Conservation (phyloP, 129 eudicot genomes). For the Oenanthe sinensis region DNA sequence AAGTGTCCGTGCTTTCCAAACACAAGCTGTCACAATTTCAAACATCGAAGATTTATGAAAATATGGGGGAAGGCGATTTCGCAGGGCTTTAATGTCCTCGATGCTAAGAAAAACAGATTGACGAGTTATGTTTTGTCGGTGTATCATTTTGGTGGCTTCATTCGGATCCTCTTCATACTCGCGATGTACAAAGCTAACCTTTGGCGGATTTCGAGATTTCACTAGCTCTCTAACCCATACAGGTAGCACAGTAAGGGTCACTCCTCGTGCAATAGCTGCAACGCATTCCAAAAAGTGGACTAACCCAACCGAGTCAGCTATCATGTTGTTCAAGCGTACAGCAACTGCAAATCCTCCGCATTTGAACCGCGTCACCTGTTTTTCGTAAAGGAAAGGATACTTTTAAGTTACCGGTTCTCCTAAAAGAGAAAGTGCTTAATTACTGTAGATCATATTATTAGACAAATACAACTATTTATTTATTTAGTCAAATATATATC, state of each 20-base stretch:
- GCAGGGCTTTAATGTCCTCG: slow-evolving; percentile 15
- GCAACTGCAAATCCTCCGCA: slow-evolving; percentile 30
- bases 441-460: too few relatives aligned
- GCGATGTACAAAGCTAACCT: slow-evolving; percentile 9
- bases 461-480: too few relatives aligned
- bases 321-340: slow-evolving; percentile 12
- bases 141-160: neutral
- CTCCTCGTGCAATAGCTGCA: slow-evolving; percentile 18
- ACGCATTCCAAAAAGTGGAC: slow-evolving; percentile 14
- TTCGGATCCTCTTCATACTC: slow-evolving; percentile 10
- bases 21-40: slow-evolving; percentile 27
- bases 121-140: neutral
- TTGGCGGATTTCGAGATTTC: slow-evolving; percentile 16
- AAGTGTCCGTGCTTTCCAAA: slow-evolving; percentile 37
- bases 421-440: too few relatives aligned
- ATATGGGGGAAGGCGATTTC: slow-evolving; percentile 12
- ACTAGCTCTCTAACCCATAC: slow-evolving; percentile 28
- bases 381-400: too few relatives aligned
- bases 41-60: slow-evolving; percentile 14
- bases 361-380: slow-evolving; percentile 17
- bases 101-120: slow-evolving; percentile 23
- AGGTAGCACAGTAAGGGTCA: slow-evolving; percentile 7
- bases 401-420: too few relatives aligned
- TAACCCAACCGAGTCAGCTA: slow-evolving; percentile 12
- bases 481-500: too few relatives aligned